These are phyloP conservation scores for Aureobasidium namibiae DNA, from an alignment of 2,329 filamentous ascomycete species.

Conservation along the genomic window DNA sequence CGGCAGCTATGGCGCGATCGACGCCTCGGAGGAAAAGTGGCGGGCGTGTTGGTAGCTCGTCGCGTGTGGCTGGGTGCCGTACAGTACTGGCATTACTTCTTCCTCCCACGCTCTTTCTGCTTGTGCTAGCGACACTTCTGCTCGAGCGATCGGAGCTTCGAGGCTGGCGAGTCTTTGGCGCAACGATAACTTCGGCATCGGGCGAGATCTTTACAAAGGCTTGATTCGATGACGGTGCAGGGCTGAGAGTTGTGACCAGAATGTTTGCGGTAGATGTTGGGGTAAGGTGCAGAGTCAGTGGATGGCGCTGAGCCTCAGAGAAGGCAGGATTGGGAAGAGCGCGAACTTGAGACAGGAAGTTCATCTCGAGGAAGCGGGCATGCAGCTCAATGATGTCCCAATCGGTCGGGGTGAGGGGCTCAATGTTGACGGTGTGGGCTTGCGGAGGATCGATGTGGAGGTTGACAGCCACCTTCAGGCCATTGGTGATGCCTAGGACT, in stretches of 20 bases:
- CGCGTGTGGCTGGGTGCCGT: slow-evolving; percentile 47
- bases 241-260: slow-evolving; percentile 72
- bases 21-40: slow-evolving; percentile 73
- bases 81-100: slow-evolving; percentile 68
- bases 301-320: slow-evolving; percentile 57
- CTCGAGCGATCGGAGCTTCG: slow-evolving; percentile 64
- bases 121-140: slow-evolving; percentile 70
- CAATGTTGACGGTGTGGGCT: slow-evolving; percentile 92
- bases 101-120: slow-evolving; percentile 61
- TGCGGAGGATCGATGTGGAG: slow-evolving; percentile 86
- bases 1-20: slow-evolving; percentile 58
- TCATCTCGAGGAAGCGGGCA: slow-evolving; percentile 89
- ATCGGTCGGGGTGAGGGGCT: slow-evolving; percentile 67
- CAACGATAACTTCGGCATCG: slow-evolving; percentile 94
- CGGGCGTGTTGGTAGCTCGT: slow-evolving; percentile 57
- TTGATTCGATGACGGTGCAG: slow-evolving; percentile 56
- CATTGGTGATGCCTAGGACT: slow-evolving; percentile 68
- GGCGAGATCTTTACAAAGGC: slow-evolving; percentile 88
- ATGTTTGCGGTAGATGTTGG: slow-evolving; percentile 94
- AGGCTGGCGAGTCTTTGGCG: slow-evolving; percentile 70
- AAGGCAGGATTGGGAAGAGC: slow-evolving; percentile 72
- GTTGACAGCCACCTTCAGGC: slow-evolving; percentile 61
- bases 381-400: slow-evolving; percentile 77
- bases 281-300: slow-evolving; percentile 84
- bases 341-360: slow-evolving; percentile 85